A percentile compares a stretch with the other conserved stretches of the same genome.
Evolutionary conservation across 208 protist genomes (phyloP).

Genomic region (Cochliopodium minus): DNA sequence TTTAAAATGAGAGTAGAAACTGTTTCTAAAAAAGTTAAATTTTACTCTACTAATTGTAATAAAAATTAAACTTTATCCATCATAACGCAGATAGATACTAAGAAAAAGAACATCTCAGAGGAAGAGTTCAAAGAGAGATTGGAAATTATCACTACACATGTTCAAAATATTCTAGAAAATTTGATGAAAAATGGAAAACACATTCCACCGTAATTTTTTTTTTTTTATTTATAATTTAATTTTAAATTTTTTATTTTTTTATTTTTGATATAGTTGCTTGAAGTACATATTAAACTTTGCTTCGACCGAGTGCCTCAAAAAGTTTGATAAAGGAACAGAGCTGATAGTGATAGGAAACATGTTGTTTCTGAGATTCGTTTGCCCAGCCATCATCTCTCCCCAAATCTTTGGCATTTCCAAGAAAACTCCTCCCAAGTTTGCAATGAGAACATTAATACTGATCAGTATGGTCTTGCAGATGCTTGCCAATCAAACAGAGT

Average conservation of each 20-base stretch:
- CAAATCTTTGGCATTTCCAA: neutral
- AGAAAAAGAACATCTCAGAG: too few species aligned
- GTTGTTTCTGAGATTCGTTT: neutral
- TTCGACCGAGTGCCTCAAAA: neutral
- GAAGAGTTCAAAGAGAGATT: too few species aligned
- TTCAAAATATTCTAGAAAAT: too few species aligned
- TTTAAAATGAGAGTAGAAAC: neutral
- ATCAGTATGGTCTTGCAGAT: neutral
- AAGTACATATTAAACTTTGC: neutral
- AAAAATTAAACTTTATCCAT: too few species aligned
- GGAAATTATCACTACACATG: too few species aligned
- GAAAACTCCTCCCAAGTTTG: neutral
- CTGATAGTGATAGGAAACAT: neutral
- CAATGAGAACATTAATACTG: neutral
- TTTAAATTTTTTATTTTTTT: too few species aligned
- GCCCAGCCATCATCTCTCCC: neutral
- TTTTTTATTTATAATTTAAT: too few species aligned
- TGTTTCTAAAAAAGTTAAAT: neutral
- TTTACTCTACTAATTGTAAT: too few species aligned
- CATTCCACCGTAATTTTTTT: too few species aligned
- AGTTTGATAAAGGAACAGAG: too few species aligned
- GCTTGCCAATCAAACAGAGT: constrained; percentile 8
- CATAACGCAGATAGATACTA: too few species aligned
- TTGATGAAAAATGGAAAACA: too few species aligned
- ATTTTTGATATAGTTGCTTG: neutral